Evolutionary conservation across 2,329 filamentous ascomycete species (phyloP), one percentile per base, ranked within the genome.

Genomic region (Fusarium coicis): DNA sequence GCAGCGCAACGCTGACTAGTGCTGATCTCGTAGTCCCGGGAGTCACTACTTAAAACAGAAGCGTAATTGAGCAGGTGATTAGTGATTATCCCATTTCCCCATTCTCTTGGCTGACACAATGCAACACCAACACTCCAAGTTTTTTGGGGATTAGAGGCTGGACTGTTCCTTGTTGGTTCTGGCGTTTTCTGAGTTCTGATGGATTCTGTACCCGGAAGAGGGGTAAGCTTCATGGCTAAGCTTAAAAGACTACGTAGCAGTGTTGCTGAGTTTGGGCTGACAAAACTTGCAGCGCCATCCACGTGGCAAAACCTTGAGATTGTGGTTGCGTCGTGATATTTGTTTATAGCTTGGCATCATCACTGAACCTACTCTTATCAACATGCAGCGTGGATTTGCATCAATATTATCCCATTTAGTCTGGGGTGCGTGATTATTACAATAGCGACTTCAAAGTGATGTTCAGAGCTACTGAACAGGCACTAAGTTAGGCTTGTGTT

Each of bases 11-110:
- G 46, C 42, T 49, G 39, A 18, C 42, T 69, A 69, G 52, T 47
- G 66, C 66, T 70, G 66, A 70, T 70, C 26, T 40, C 19, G n/a
- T 65, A 44, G 58, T 39, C n/a, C 50, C 66, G 66, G 66, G 57
- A 43, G 66, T 69, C 66, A 70, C 59, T 65, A 65, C 66, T 69
- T 28, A 70, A 69, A 69, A 53, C 46, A 65, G 66, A 64, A 69
- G 52, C 11, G 46, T 64, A 52, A 49, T 30, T 40, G 63, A 49
- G n/a, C 63, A 49, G 43, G 55, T 68, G 63, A 54, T 42, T 49
- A 16, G 28, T 42, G 61, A 49, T 37, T 40, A 28, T 26, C 26
- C 10, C 34, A 30, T 40, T 26, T 23, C 30, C 39, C 39, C 26
- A 28, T 39, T 39, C 18, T 42, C 63, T 68, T 69, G 57, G 66